Conservation (phyloP, 805 yeast species). For the Candida glaebosa region DNA sequence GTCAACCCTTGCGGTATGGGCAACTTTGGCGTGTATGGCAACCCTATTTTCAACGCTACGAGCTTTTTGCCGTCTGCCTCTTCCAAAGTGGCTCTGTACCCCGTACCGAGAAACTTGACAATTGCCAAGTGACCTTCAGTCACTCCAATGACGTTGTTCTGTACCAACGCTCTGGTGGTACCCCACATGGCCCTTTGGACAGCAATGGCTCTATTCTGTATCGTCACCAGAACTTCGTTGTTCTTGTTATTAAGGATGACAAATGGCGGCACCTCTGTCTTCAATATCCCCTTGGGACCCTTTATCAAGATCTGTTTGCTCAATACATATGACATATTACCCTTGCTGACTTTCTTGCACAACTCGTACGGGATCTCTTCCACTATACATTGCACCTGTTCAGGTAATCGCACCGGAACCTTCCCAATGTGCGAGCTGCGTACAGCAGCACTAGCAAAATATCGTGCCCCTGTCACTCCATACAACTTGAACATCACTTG, state of each 20-base stretch:
- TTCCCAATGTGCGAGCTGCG: constrained; percentile 71
- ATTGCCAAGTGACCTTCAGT: constrained; percentile 90
- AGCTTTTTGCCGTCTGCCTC: constrained; percentile 48
- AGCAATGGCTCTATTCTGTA: constrained; percentile 53
- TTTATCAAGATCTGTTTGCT: constrained; percentile 56
- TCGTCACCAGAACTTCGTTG: constrained; percentile 45
- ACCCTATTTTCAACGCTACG: constrained; percentile 83
- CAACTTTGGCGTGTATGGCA: constrained; percentile 73
- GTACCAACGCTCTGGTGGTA: constrained; percentile 73
- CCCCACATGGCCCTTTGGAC: constrained; percentile 94
- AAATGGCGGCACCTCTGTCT: constrained; percentile 69
- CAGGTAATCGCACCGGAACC: constrained; percentile 65
- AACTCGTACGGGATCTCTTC: constrained; percentile 47
- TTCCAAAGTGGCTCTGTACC: constrained; percentile 85
- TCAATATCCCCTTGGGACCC: constrained; percentile 77
- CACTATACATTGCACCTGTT: constrained; percentile 51
- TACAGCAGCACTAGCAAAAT: constrained; percentile 14
- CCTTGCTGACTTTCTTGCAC: constrained; percentile 64
- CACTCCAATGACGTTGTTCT: constrained; percentile 81
- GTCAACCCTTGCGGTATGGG: constrained; percentile 73
- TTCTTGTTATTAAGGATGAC: constrained; percentile 37
- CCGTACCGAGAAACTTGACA: constrained; percentile 91
- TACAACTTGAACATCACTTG: not conserved
- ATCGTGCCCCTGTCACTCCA: constrained; percentile 7
- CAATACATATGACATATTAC: constrained; percentile 54